Base-by-base conservation (phyloP, 2,329 filamentous ascomycete genomes). In the Phialemoniopsis sp. region DNA sequence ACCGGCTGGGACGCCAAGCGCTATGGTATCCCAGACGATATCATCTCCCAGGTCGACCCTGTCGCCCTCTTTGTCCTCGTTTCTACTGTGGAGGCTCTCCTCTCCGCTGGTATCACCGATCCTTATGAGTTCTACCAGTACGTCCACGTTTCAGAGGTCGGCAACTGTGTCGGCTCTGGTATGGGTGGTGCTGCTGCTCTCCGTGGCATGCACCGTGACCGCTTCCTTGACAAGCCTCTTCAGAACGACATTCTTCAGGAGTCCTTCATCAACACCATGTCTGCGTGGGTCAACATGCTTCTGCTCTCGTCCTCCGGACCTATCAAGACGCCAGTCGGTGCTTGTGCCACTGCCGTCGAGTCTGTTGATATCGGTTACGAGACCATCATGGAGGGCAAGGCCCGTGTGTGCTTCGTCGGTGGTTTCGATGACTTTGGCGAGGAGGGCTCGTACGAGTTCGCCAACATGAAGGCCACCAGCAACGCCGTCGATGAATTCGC, bases 111-210 rank as follows among this genome's bases (percentile, higher is more conserved):
- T 82, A 91, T 98, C 62, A 97, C 93, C 18, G 94, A 98, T 60
- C 94, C 93, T 15, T 98, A 97, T 60, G 93, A 98, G 69, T 97
- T 98, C 71, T 98, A 98, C 80, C 90, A 97, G 73, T 98, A 98
- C 57, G 90, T 98, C 47, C 93, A 98, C 64, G 82, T 98, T 45
- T 97, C 93, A 8, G 88, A 98, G 60, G 87, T 98, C 37, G 93
- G 93, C 64, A 98, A 98, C 77, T 97, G 91, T 60, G 83, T 98
- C 52, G 93, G 93, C 66, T 98, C 94, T 26, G 93, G 94, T 75
- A 95, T 98, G 73, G 93, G 93, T 77, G 94, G 93, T 68, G 86
- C 89, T 45, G 81, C 80, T 54, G 93, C 93, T 54, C 78, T 98
- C 49, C 85, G 89, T 55, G 91, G 91, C 54, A 98, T 98, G 91